Conservation (phyloP, 495 filamentous ascomycete species). For the Chaetomium fimeti region DNA sequence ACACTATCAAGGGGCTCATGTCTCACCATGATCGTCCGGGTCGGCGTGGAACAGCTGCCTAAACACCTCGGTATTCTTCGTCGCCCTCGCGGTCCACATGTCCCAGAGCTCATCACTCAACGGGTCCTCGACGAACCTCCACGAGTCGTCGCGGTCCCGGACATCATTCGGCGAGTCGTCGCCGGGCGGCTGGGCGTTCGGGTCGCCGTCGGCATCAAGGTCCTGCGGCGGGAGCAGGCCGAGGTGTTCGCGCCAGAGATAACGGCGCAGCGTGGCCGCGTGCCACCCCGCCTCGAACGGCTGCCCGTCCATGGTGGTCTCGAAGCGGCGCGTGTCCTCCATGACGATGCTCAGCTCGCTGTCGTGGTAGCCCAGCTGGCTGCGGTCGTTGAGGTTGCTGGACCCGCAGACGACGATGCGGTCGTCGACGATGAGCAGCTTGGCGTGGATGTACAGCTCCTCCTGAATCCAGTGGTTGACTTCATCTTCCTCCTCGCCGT, state of each 20-base stretch:
- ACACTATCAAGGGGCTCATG: background rate
- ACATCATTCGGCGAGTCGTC: slow-evolving; percentile 66
- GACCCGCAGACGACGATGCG: slow-evolving; percentile 77
- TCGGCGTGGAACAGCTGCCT: slow-evolving; percentile 88
- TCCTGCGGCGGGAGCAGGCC: slow-evolving; percentile 75
- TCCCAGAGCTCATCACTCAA: slow-evolving; percentile 79
- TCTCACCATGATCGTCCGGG: slow-evolving; percentile 76
- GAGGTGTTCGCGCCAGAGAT: slow-evolving; percentile 91
- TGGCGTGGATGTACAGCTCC: slow-evolving; percentile 90
- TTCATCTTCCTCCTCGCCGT: slow-evolving; percentile 65
- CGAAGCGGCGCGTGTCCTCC: slow-evolving; percentile 75
- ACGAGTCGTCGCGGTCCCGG: slow-evolving; percentile 59
- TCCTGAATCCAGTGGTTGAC: slow-evolving; percentile 88
- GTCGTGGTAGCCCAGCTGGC: slow-evolving; percentile 85
- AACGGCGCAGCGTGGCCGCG: slow-evolving; percentile 76
- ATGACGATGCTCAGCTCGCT: slow-evolving; percentile 91
- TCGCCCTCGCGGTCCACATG: slow-evolving; percentile 74
- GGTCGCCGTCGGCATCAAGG: slow-evolving; percentile 66
- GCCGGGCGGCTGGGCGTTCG: slow-evolving; percentile 79
- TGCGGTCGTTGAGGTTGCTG: slow-evolving; percentile 91
- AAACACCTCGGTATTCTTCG: slow-evolving; percentile 79
- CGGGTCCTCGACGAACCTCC: slow-evolving; percentile 80
- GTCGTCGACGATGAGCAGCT: slow-evolving; percentile 85
- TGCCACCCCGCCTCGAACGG: slow-evolving; percentile 71
- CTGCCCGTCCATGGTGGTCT: slow-evolving; percentile 73